Evolutionary conservation across 2,329 filamentous ascomycete genomes (phyloP), one percentile per base, ranked within the genome.

Genomic region (Arthrinium puccinioides): DNA sequence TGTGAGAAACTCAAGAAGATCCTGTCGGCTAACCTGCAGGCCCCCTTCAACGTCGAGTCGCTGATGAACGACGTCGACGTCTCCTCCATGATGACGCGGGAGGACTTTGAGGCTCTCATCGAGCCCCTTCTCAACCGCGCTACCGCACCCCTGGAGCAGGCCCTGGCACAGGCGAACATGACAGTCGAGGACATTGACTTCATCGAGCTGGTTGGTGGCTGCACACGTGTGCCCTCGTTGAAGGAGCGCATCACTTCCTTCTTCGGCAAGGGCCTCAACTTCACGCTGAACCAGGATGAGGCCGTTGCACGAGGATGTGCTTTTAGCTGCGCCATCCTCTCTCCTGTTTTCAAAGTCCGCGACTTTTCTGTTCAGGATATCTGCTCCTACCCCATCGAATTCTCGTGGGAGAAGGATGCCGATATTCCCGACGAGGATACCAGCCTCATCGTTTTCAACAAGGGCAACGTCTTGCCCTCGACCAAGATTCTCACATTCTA

Each of bases 401-500:
- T 98, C 64, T 85, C 83, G 37, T 98, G 92, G 92, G 92, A 98
- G 73, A 94, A 97, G 74, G 94, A 90, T 19, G 81, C 88, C 42
- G 92, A 98, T 56, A 98, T 98, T 52, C 92, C 92, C 19, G 92
- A 98, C 54, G 92, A 98, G 73, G 92, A 97, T 62, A 97, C 92
- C 39, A 94, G 82, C 69, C 73, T 98, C 52, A 95, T 87, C 24
- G 92, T 98, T 56, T 98, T 98, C 69, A 94, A 92, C 77, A 88
- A 84, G 65, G 90, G 90, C 63, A 96, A 96, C 58, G 81, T 94
- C 46, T 83, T 98, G 74, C 92, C 92, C 38, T 97, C 90, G 6
- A 98, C 92, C 48, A 98, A 98, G 77, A 97, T 98, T 49, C 80
- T 98, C 38, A 98, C 92, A 26, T 98, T 98, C 72, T 98, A 97